Percentiles rank a stretch among this genome's conserved stretches.
These are phyloP conservation scores for Nitzschia sp. DNA, from an alignment of 108 stramenopile genomes.

Conservation along the genomic window DNA sequence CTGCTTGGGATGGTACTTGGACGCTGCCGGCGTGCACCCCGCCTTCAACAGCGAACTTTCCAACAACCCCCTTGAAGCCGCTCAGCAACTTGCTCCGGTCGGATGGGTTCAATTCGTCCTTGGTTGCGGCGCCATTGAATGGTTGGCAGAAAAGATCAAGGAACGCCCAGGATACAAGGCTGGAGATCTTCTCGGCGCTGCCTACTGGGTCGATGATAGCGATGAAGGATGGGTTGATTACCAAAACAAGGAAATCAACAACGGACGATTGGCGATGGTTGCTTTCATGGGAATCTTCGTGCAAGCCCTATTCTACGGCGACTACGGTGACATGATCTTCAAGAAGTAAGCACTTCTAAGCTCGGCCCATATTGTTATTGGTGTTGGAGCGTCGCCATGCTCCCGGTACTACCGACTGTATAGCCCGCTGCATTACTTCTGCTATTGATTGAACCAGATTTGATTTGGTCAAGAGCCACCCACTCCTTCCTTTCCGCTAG, in stretches of 20 bases:
- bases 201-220: slow-evolving; percentile 90
- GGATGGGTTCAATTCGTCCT: slow-evolving; percentile 91
- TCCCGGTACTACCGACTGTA: neutral
- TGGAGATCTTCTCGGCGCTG: slow-evolving; percentile 88
- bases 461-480: neutral
- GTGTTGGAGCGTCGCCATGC: neutral
- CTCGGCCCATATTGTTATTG: neutral
- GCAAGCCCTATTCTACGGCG: slow-evolving; percentile 77
- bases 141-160: slow-evolving; percentile 86
- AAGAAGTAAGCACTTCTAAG: slow-evolving; percentile 19
- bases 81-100: slow-evolving; percentile 75
- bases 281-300: slow-evolving; percentile 89
- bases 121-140: slow-evolving; percentile 91
- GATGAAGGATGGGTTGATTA: slow-evolving; percentile 91
- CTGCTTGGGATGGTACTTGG: slow-evolving; percentile 92
- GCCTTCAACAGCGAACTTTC: slow-evolving; percentile 80
- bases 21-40: slow-evolving; percentile 86
- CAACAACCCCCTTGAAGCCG: slow-evolving; percentile 85
- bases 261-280: slow-evolving; percentile 96
- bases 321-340: slow-evolving; percentile 91
- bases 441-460: neutral
- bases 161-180: slow-evolving; percentile 84
- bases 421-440: neutral
- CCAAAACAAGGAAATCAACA: slow-evolving; percentile 96
- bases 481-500: neutral